phyloP scores from a whole-genome alignment of 352 stramenopile genomes.

The Phytopythium vexans region DNA sequence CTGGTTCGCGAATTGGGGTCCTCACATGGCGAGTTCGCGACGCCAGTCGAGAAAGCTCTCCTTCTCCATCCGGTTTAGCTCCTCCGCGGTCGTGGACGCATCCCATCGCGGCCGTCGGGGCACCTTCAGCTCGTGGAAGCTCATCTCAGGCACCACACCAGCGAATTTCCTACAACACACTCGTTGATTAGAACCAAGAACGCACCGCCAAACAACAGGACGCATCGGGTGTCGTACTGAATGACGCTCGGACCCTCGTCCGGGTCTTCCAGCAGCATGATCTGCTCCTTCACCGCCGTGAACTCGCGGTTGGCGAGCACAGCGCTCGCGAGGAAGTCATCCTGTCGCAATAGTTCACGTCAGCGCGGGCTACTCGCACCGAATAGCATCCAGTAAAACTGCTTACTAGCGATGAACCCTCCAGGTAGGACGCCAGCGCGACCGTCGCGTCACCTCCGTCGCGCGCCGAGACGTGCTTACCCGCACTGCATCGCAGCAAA shows the following conservation, averaged over 20 bases:
- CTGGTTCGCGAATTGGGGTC: slow-evolving; percentile 3
- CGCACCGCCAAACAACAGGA: background rate
- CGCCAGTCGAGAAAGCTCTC: slow-evolving; percentile 98
- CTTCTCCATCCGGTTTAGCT: slow-evolving; percentile 95
- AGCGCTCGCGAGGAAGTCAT: slow-evolving; percentile 92
- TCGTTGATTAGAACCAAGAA: background rate
- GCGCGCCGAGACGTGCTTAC: slow-evolving; percentile 78
- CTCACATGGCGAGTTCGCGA: slow-evolving; percentile 91
- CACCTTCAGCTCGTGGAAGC: slow-evolving; percentile 95
- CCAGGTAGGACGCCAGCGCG: slow-evolving; percentile 79
- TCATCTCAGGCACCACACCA: slow-evolving; percentile 72
- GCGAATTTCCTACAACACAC: slow-evolving; percentile 37
- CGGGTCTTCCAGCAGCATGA: slow-evolving; percentile 72
- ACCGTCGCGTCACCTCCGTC: slow-evolving; percentile 81
- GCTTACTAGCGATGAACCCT: slow-evolving; percentile 76
- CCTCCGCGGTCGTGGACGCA: slow-evolving; percentile 91
- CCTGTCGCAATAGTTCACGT: slow-evolving; percentile 24
- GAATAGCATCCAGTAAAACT: slow-evolving; percentile 2
- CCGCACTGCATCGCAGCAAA: slow-evolving; percentile 34
- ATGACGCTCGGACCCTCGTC: slow-evolving; percentile 57
- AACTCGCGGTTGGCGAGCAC: slow-evolving; percentile 91
- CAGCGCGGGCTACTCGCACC: background rate
- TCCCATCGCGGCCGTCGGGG: slow-evolving; percentile 96
- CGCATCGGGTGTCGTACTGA: slow-evolving; percentile 32
- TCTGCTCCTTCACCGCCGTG: slow-evolving; percentile 87